Conservation (phyloP, 306 rosid species). For the Cucurbita argyrosperma region DNA sequence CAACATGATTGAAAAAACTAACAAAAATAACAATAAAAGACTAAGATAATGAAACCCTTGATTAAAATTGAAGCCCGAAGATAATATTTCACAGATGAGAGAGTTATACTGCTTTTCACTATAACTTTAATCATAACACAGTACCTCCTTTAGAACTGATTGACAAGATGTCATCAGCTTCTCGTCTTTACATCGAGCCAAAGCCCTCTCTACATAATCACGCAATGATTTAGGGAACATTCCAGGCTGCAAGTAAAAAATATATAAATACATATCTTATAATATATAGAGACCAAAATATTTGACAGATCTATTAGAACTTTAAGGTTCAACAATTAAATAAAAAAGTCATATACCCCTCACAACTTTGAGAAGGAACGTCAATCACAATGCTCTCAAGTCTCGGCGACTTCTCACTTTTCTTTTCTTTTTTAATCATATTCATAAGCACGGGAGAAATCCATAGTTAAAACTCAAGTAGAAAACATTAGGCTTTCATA, state of each 20-base stretch:
- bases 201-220: conserved; percentile 89
- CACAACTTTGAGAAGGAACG: background rate
- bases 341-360: background rate
- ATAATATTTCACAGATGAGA: background rate
- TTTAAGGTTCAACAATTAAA: background rate
- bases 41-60: background rate
- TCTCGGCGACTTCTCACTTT: background rate
- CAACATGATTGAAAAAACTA: background rate
- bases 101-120: background rate
- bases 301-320: background rate
- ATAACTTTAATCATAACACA: conserved; percentile 6
- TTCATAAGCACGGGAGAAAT: background rate
- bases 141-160: conserved; percentile 78
- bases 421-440: background rate
- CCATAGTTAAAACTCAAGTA: background rate
- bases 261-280: background rate
- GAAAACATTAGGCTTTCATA: background rate
- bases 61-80: background rate
- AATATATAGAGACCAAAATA: background rate
- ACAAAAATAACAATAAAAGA: background rate
- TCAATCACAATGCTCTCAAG: background rate
- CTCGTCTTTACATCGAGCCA: conserved; percentile 91
- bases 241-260: conserved; percentile 56
- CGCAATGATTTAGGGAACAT: conserved; percentile 81
- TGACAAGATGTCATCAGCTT: conserved; percentile 69